These are phyloP conservation scores for Puccinia triticina DNA, from an alignment of 1,284 basidiomycete species.

Conservation along the genomic window DNA sequence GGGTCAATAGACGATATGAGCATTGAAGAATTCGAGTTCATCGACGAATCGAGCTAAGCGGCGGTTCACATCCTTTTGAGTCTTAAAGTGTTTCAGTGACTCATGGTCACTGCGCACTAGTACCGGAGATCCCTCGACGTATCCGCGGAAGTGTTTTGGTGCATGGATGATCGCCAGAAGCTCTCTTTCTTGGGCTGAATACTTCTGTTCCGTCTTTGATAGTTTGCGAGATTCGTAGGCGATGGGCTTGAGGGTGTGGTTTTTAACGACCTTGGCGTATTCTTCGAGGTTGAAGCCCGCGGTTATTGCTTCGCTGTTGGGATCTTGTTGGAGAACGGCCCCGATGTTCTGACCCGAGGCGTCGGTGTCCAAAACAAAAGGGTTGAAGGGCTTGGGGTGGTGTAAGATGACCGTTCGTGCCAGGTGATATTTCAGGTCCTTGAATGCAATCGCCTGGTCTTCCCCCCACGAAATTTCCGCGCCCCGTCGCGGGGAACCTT, in stretches of 20 bases:
- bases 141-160: slow-evolving; percentile 9
- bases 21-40: slow-evolving; percentile 18
- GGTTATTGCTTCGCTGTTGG: not conserved
- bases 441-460: not conserved
- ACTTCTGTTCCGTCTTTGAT: slow-evolving; percentile 10
- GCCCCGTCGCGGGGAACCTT: no score
- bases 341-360: not conserved
- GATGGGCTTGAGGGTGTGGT: not conserved
- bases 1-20: slow-evolving; percentile 19
- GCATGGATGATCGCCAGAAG: slow-evolving; percentile 29
- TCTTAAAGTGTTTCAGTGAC: slow-evolving; percentile 30
- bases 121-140: slow-evolving; percentile 25
- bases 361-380: not conserved
- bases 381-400: slow-evolving; percentile 13
- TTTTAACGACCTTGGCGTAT: slow-evolving; percentile 3
- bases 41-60: not conserved
- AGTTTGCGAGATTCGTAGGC: slow-evolving; percentile 30
- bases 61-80: slow-evolving; percentile 9
- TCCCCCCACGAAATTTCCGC: not conserved
- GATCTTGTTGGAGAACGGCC: slow-evolving; percentile 23
- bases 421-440: not conserved
- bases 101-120: slow-evolving; percentile 17
- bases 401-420: not conserved
- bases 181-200: slow-evolving; percentile 21
- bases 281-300: not conserved